Evolutionary conservation across 331 rosid genomes (phyloP), one percentile per base, ranked within the genome.

Genomic region (Prunus yedoensis): DNA sequence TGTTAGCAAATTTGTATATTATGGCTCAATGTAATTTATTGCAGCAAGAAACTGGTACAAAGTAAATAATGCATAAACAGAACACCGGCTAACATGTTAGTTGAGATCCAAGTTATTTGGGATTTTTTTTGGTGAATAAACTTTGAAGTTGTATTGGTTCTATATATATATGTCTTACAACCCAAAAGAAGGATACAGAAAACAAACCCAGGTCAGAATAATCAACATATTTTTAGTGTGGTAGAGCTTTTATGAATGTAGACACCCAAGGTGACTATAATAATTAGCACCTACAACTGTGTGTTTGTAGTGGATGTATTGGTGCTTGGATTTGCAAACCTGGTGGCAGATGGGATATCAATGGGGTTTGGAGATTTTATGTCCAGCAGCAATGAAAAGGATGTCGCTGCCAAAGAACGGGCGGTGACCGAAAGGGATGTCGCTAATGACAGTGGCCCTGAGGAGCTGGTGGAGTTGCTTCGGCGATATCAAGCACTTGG

Each of bases 311-410:
- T 69, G 81, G 89, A 78, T 35, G 90, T 89, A 35, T 58, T 86
- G 83, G 93, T 89, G 79, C 88, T 89, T 30, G 97, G 97, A 66
- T 82, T 91, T 82, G 88, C 91, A 27, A 89, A 91, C 78, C 79
- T 87, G 41, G 89, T 87, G 56, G 94, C 92, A 13, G 94, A 91
- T 80, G 95, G 90, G 79, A 88, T 89, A 77, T 91, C 89, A 5
- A 88, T 81, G 97, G 90, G 91, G 66, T 83, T 89, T 15, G 93
- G 93, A 20, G 91, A 91, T 69, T 85, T 8, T 59, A 72, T 85
- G 35, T 83, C 95, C 1, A 83, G 78, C 52, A 80, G 79, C 67
- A 80, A 85, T 0, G 87, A 85, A 75, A 78, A 82, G 68, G 89
- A 85, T 10, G 86, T 86, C 35, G 67, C 81, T 20, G 51, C 57